A percentile compares a stretch with the other conserved stretches of the same genome.
These are phyloP conservation scores for Brassica hybrid DNA, from an alignment of 441 rosid genomes.

Conservation along the genomic window DNA sequence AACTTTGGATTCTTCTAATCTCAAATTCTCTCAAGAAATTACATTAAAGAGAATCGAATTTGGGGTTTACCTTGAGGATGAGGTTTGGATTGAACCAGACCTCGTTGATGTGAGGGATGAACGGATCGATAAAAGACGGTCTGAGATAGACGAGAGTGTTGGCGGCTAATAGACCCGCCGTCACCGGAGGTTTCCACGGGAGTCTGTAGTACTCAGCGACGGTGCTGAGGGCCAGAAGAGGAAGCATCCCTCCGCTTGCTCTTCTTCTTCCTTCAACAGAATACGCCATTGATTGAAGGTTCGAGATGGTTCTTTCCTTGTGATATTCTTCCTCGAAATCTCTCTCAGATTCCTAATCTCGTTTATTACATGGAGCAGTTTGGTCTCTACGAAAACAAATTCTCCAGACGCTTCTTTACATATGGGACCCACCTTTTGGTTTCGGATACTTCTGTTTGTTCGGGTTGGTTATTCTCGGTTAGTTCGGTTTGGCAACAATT, in stretches of 20 bases:
- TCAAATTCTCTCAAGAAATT: not conserved
- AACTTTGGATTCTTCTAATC: constrained; percentile 5
- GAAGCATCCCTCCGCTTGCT: constrained; percentile 66
- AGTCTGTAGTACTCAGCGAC: constrained; percentile 71
- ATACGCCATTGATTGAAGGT: constrained; percentile 32
- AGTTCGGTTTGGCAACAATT: too few species aligned
- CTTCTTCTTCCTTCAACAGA: constrained; percentile 51
- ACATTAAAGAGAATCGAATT: not conserved
- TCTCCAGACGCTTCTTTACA: too few species aligned
- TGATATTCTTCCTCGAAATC: not conserved
- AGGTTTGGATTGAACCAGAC: constrained; percentile 91
- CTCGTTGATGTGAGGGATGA: constrained; percentile 68
- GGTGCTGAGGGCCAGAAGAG: constrained; percentile 75
- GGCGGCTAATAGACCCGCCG: constrained; percentile 78
- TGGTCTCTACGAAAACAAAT: too few species aligned
- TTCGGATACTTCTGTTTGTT: too few species aligned
- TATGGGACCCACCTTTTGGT: too few species aligned
- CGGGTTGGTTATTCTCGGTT: too few species aligned
- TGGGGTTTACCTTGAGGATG: constrained; percentile 68
- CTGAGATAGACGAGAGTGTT: constrained; percentile 74
- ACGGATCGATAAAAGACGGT: constrained; percentile 58
- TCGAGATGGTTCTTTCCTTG: constrained; percentile 21
- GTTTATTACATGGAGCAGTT: not conserved
- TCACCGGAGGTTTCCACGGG: constrained; percentile 92
- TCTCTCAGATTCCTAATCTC: not conserved